Evolutionary conservation across 306 rosid species (phyloP).

Genomic region (Oxytropis ochrocephala): DNA sequence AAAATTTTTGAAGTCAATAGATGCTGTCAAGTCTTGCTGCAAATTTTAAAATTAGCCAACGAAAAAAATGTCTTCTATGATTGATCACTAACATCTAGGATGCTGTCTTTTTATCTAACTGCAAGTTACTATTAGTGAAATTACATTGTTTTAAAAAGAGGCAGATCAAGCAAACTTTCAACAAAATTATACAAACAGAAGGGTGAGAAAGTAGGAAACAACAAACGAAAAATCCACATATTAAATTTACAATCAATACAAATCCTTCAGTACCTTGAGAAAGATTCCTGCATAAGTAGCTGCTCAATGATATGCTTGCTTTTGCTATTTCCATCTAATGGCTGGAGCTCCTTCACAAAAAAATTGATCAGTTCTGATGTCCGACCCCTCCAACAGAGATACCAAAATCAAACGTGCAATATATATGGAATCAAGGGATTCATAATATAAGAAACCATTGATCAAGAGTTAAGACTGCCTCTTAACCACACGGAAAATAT

Average conservation of each 20-base stretch:
- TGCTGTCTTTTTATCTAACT: slow-evolving; percentile 1
- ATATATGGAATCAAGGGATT: slow-evolving; percentile 8
- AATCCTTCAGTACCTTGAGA: slow-evolving; percentile 60
- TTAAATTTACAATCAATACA: neutral
- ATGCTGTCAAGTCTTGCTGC: neutral
- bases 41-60: neutral
- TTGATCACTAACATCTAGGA: neutral
- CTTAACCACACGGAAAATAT: no score
- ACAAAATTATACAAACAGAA: neutral
- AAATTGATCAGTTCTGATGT: slow-evolving; percentile 22
- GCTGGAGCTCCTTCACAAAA: slow-evolving; percentile 36
- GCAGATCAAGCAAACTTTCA: neutral
- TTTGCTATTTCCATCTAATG: slow-evolving; percentile 31
- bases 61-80: neutral
- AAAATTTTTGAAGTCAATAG: neutral
- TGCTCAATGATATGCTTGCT: slow-evolving; percentile 55
- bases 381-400: slow-evolving; percentile 36
- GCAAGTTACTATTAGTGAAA: neutral
- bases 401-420: neutral
- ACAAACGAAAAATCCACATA: slow-evolving; percentile 6
- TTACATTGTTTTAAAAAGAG: slow-evolving; percentile 9
- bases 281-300: slow-evolving; percentile 70
- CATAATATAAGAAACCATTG: neutral
- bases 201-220: neutral
- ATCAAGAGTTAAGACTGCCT: neutral